Conservation (phyloP, 139 green algal species). For the Volvox africanus region DNA sequence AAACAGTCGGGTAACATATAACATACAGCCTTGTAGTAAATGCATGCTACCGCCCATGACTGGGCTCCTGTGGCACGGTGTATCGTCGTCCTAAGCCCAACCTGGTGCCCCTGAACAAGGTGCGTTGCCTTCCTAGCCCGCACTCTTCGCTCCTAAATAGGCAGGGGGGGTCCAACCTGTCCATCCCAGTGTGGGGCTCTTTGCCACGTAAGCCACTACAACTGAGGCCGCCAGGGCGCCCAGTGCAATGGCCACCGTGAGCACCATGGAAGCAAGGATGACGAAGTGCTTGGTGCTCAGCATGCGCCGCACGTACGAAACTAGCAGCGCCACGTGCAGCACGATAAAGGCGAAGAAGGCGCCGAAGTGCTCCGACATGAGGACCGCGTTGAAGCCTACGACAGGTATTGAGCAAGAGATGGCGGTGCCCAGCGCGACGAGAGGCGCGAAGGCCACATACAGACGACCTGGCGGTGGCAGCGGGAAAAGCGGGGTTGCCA, state of each 20-base stretch:
- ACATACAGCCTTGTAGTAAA: too few species aligned
- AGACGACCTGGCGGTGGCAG: conserved; percentile 56
- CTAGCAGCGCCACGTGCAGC: conserved; percentile 83
- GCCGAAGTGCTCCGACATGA: conserved; percentile 96
- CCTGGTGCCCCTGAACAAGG: too few species aligned
- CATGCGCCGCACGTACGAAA: conserved; percentile 70
- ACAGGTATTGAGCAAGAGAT: conserved; percentile 83
- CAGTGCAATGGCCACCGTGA: conserved; percentile 58
- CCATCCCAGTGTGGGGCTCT: conserved; percentile 95
- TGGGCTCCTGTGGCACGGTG: too few species aligned
- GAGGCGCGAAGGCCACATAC: conserved; percentile 89
- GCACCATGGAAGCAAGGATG: conserved; percentile 40
- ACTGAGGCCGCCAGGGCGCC: conserved; percentile 63
- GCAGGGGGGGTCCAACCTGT: conserved; percentile 66
- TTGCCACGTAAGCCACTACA: conserved; percentile 83
- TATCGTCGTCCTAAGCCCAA: too few species aligned
- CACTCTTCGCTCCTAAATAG: too few species aligned
- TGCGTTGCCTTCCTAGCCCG: too few species aligned
- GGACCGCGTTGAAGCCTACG: conserved; percentile 97
- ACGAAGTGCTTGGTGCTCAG: conserved; percentile 50
- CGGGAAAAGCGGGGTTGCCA: background rate
- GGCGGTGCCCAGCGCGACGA: conserved; percentile 87
- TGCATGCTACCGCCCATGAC: too few species aligned
- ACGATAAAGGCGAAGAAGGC: conserved; percentile 87
- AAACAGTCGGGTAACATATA: too few species aligned